These are phyloP conservation scores for Ulota crispa DNA, from an alignment of 225 moss, liverwort and hornwort genomes.

Conservation along the genomic window DNA sequence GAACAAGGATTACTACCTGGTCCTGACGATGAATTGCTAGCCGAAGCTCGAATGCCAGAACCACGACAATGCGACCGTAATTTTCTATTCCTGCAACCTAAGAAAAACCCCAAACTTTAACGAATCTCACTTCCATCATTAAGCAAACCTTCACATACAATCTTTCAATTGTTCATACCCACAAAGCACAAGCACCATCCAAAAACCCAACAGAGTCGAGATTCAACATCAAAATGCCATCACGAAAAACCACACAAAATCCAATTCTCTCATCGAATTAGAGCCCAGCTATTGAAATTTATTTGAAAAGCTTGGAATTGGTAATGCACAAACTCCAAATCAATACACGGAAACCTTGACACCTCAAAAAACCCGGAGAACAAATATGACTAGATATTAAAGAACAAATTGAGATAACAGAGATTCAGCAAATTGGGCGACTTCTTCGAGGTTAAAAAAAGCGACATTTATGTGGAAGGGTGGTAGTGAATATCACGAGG, in stretches of 20 bases:
- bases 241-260: neutral
- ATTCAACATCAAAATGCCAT: neutral
- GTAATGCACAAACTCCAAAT: conserved; percentile 1
- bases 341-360: neutral
- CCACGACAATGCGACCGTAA: conserved; percentile 12
- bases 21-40: conserved; percentile 1
- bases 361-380: neutral
- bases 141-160: neutral
- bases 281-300: neutral
- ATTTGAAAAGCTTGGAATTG: neutral
- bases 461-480: neutral
- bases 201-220: neutral
- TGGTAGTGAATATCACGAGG: no score
- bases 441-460: neutral
- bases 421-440: neutral
- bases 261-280: neutral
- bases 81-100: conserved; percentile 26
- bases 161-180: neutral
- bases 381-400: neutral
- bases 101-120: neutral
- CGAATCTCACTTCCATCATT: neutral
- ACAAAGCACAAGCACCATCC: neutral
- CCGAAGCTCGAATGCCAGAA: conserved; percentile 25
- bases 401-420: neutral
- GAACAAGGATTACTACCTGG: conserved; percentile 27